A percentile compares a stretch with the other conserved stretches of the same genome.
phyloP scores from a whole-genome alignment of 805 yeast species.

The Isabelozyma pseudorhagii region DNA sequence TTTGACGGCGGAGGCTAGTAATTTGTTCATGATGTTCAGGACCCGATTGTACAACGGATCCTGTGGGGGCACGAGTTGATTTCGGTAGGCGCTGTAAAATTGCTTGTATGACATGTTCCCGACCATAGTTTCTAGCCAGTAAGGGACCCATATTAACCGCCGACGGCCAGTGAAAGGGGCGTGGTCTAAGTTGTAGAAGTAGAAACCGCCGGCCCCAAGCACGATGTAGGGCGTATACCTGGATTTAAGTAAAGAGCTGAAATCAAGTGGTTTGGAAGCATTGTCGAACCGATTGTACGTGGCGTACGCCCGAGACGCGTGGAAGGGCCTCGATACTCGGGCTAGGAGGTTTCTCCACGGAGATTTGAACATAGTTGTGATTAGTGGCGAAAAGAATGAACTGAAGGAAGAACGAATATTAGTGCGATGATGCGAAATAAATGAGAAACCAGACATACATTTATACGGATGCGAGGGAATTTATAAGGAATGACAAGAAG shows the following conservation, averaged over 20 bases:
- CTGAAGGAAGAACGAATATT: too few species aligned
- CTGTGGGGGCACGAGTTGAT: constrained; percentile 53
- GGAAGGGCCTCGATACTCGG: not conserved
- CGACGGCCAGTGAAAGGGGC: constrained; percentile 79
- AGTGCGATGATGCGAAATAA: too few species aligned
- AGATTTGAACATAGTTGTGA: too few species aligned
- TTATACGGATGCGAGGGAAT: too few species aligned
- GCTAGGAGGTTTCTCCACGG: too few species aligned
- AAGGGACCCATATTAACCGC: constrained; percentile 70
- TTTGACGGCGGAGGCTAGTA: constrained; percentile 57
- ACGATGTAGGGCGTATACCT: too few species aligned
- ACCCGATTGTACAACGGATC: constrained; percentile 63
- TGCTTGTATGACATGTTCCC: constrained; percentile 66
- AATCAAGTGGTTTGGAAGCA: not conserved
- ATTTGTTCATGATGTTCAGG: constrained; percentile 56
- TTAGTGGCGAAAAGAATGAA: too few species aligned
- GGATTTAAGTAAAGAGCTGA: not conserved
- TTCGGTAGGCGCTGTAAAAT: constrained; percentile 51
- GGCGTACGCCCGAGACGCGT: not conserved
- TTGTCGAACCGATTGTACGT: not conserved
- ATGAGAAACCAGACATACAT: too few species aligned
- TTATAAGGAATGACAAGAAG: too few species aligned
- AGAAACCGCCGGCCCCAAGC: constrained; percentile 8
- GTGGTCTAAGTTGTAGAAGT: constrained; percentile 52
- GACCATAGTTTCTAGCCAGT: constrained; percentile 56